phyloP scores from a whole-genome alignment of 2,329 filamentous ascomycete genomes.

The Daldinia sp. region DNA sequence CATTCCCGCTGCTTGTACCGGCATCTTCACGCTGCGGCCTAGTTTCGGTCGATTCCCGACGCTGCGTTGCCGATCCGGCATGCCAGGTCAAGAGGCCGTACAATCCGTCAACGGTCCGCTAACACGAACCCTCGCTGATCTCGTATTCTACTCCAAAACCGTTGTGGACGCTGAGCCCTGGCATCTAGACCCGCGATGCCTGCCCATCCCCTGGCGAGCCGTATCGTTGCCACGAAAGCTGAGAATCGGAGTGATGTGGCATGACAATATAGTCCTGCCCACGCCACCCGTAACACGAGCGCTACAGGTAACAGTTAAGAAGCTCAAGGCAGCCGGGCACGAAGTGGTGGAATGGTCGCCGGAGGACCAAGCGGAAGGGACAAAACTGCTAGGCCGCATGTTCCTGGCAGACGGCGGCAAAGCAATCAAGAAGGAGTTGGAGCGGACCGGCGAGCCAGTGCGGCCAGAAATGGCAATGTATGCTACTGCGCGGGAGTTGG shows the following conservation, averaged over 20 bases:
- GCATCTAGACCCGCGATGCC: conserved; percentile 63
- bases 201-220: conserved; percentile 65
- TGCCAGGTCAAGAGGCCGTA: conserved; percentile 72
- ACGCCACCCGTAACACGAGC: conserved; percentile 71
- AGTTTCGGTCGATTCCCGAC: conserved; percentile 69
- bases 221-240: conserved; percentile 51
- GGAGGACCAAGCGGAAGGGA: conserved; percentile 52
- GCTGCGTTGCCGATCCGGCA: conserved; percentile 59
- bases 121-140: conserved; percentile 62
- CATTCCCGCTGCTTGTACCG: conserved; percentile 47
- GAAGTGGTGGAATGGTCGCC: conserved; percentile 63
- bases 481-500: conserved; percentile 48
- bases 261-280: conserved; percentile 70
- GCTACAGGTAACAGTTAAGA: conserved; percentile 55
- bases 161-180: conserved; percentile 63
- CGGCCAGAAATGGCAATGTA: conserved; percentile 43
- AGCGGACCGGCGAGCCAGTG: conserved; percentile 53
- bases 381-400: conserved; percentile 53
- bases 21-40: conserved; percentile 43
- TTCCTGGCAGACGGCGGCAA: conserved; percentile 58
- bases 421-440: conserved; percentile 51
- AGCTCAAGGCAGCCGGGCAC: conserved; percentile 56
- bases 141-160: conserved; percentile 62
- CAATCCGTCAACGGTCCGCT: conserved; percentile 71
- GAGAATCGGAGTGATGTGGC: conserved; percentile 68